Conservation (phyloP, 2,329 filamentous ascomycete species). For the Truncatella angustata region DNA sequence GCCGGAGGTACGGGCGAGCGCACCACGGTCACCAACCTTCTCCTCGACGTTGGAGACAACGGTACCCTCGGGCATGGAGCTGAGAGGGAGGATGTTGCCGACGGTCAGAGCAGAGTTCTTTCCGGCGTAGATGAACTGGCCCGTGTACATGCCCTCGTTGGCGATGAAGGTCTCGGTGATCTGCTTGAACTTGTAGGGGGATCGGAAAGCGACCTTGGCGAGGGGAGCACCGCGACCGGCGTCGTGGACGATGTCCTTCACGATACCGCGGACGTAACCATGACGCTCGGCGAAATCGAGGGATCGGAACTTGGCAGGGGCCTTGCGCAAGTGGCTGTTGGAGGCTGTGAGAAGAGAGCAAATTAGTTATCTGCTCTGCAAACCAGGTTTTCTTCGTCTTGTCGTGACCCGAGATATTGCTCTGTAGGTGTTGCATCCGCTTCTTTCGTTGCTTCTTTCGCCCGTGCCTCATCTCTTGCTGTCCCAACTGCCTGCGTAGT, state of each 20-base stretch:
- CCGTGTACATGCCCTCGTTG: conserved; percentile 99
- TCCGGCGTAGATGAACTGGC: conserved; percentile 99
- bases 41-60: conserved; percentile 99
- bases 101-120: conserved; percentile 97
- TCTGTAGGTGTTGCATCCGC: conserved; percentile 18
- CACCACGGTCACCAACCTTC: conserved; percentile 95
- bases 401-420: conserved; percentile 10
- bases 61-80: conserved; percentile 97
- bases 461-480: background rate
- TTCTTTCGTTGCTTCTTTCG: background rate
- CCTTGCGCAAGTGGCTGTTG: conserved; percentile 91
- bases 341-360: conserved; percentile 51
- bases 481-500: background rate
- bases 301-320: conserved; percentile 90
- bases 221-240: conserved; percentile 96
- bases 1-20: conserved; percentile 93
- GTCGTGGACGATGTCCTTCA: conserved; percentile 99
- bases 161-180: conserved; percentile 99
- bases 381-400: background rate
- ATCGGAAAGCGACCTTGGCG: conserved; percentile 94
- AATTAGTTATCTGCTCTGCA: conserved; percentile 15
- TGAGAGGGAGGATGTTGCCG: conserved; percentile 94
- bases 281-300: conserved; percentile 97
- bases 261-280: conserved; percentile 95
- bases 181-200: conserved; percentile 98